Evolutionary conservation across 2,329 filamentous ascomycete genomes (phyloP).

Genomic region (Hymenoscyphus salicellus): DNA sequence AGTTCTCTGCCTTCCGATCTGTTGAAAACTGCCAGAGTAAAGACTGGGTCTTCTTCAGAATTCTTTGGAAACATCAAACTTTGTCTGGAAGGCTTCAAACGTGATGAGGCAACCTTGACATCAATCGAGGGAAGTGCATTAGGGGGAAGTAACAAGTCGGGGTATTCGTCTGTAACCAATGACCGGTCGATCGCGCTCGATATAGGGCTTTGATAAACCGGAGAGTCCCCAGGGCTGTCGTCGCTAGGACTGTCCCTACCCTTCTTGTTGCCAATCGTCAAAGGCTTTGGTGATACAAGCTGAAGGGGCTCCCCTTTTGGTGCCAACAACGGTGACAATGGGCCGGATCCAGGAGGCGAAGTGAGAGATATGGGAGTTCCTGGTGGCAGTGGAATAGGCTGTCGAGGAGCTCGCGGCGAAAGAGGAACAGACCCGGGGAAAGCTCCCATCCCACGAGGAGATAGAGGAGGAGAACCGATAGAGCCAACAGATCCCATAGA

Average conservation of each 20-base stretch:
- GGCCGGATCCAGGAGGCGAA: slow-evolving; percentile 39
- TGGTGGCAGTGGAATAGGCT: slow-evolving; percentile 69
- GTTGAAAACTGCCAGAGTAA: slow-evolving; percentile 82
- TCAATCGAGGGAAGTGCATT: slow-evolving; percentile 84
- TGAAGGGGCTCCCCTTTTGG: slow-evolving; percentile 34
- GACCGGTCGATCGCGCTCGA: slow-evolving; percentile 66
- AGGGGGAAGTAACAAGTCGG: slow-evolving; percentile 78
- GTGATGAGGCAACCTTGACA: slow-evolving; percentile 85
- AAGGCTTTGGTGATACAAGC: slow-evolving; percentile 43
- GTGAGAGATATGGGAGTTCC: slow-evolving; percentile 65
- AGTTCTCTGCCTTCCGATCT: slow-evolving; percentile 74
- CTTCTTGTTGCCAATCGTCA: slow-evolving; percentile 40
- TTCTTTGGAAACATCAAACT: slow-evolving; percentile 78
- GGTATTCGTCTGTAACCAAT: slow-evolving; percentile 80
- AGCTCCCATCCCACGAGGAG: slow-evolving; percentile 50
- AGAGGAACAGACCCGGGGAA: slow-evolving; percentile 53
- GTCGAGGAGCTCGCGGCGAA: slow-evolving; percentile 70
- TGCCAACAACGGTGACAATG: neutral
- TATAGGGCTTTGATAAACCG: slow-evolving; percentile 31
- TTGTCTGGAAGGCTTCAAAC: slow-evolving; percentile 86
- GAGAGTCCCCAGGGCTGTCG: slow-evolving; percentile 24
- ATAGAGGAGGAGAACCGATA: slow-evolving; percentile 61
- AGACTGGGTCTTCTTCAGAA: slow-evolving; percentile 87
- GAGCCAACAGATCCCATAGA: slow-evolving; percentile 39
- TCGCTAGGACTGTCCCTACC: slow-evolving; percentile 25